phyloP scores from a whole-genome alignment of 805 yeast species.

The Metschnikowia gelsemii region DNA sequence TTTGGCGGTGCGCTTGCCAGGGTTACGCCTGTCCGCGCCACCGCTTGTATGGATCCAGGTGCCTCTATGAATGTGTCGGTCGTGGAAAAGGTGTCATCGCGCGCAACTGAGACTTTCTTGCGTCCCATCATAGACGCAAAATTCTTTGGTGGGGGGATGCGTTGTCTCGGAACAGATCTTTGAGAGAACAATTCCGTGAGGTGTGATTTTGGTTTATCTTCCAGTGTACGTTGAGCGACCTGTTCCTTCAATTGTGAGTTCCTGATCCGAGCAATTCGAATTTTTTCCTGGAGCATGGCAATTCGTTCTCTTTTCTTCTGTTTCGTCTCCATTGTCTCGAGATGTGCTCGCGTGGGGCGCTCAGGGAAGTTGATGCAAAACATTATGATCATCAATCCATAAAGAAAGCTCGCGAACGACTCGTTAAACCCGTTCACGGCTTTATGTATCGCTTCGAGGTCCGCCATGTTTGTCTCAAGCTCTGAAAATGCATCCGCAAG shows the following conservation, averaged over 20 bases:
- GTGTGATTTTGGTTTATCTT: constrained; percentile 6
- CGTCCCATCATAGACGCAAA: neutral
- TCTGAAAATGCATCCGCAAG: constrained; percentile 48
- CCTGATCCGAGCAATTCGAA: constrained; percentile 23
- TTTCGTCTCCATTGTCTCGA: constrained; percentile 31
- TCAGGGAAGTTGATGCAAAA: constrained; percentile 78
- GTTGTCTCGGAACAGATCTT: neutral
- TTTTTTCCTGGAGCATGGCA: constrained; percentile 20
- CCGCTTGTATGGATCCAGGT: constrained; percentile 16
- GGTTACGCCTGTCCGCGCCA: neutral
- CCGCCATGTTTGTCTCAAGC: constrained; percentile 57
- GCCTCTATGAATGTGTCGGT: constrained; percentile 30
- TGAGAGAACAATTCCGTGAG: constrained; percentile 2
- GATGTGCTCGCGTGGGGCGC: constrained; percentile 35
- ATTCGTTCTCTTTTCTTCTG: constrained; percentile 26
- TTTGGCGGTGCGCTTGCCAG: constrained; percentile 29
- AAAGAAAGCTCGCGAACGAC: constrained; percentile 70
- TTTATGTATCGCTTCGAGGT: constrained; percentile 58
- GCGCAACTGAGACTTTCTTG: constrained; percentile 16
- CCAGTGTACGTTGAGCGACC: constrained; percentile 13
- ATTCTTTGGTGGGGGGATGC: neutral
- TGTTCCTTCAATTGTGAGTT: constrained; percentile 18
- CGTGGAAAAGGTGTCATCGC: constrained; percentile 28
- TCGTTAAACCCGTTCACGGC: constrained; percentile 69
- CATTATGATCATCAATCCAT: constrained; percentile 80